These are phyloP conservation scores for Mortierella hygrophila DNA, from an alignment of 192 early-diverging fungal genomes.

Conservation along the genomic window DNA sequence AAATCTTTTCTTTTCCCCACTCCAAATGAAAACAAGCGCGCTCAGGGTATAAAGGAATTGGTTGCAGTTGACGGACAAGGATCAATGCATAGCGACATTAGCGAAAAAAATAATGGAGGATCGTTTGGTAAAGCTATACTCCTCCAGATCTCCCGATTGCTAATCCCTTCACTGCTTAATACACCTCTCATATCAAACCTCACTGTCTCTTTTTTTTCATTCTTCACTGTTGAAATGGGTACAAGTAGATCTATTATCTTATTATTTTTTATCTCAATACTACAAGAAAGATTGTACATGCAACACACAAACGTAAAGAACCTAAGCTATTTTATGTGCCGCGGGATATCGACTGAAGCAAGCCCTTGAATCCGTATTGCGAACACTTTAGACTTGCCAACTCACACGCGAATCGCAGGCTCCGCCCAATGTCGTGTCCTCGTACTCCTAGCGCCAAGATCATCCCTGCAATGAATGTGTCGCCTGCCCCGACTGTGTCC, in stretches of 20 bases:
- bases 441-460: conserved; percentile 57
- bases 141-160: not conserved
- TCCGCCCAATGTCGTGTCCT: conserved; percentile 47
- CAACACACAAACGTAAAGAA: not conserved
- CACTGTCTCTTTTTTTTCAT: not conserved
- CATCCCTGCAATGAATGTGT: conserved; percentile 68
- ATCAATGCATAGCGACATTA: no score
- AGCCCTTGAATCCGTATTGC: conserved; percentile 61
- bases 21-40: no score
- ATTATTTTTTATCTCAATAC: not conserved
- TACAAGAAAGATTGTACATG: not conserved
- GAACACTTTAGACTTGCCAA: conserved; percentile 63
- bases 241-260: not conserved
- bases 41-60: not conserved
- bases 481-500: conserved; percentile 68
- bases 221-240: not conserved
- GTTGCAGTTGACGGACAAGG: not conserved
- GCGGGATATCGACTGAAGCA: conserved; percentile 30
- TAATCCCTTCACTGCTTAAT: not conserved
- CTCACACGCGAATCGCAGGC: conserved; percentile 59
- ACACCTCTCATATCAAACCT: not conserved
- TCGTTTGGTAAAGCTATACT: not conserved
- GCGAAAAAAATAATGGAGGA: no score
- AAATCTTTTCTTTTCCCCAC: no score
- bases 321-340: not conserved